Percentiles rank a stretch among this genome's conserved stretches.
phyloP scores from a whole-genome alignment of 129 eudicot genomes.

The Helianthus tuberosus region DNA sequence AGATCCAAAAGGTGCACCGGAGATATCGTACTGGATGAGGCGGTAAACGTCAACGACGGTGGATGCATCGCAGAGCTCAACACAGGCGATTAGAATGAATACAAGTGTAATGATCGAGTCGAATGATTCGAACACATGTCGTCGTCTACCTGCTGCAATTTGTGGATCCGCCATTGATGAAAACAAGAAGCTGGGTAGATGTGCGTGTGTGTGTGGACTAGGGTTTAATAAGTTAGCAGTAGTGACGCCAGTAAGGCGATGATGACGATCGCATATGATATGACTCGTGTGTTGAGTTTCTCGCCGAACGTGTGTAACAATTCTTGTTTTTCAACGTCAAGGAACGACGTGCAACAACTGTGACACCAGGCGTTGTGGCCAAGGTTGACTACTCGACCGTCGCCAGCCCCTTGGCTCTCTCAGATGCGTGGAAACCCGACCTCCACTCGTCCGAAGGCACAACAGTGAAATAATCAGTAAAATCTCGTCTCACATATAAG shows the following conservation, averaged over 20 bases:
- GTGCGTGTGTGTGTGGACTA: constrained; percentile 26
- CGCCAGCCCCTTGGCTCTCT: too few species aligned
- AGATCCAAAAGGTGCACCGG: constrained; percentile 93
- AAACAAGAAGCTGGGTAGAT: constrained; percentile 27
- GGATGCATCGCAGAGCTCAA: constrained; percentile 89
- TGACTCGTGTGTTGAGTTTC: neutral
- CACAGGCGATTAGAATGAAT: constrained; percentile 70
- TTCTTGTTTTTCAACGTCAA: too few species aligned
- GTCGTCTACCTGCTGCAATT: constrained; percentile 13
- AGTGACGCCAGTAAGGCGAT: constrained; percentile 24
- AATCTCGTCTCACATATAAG: too few species aligned
- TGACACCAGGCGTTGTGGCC: too few species aligned
- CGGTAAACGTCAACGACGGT: constrained; percentile 94
- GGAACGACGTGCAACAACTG: too few species aligned
- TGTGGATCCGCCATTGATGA: constrained; percentile 48
- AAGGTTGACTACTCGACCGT: too few species aligned
- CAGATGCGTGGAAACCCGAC: too few species aligned
- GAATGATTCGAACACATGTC: constrained; percentile 53
- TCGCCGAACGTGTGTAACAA: too few species aligned
- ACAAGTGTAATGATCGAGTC: constrained; percentile 48
- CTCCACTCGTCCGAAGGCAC: too few species aligned
- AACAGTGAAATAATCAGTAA: too few species aligned
- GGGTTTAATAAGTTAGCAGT: constrained; percentile 31
- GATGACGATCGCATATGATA: constrained; percentile 20
- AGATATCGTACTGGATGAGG: constrained; percentile 85